Conservation (phyloP, 2,329 filamentous ascomycete genomes). For the Onygena corvina region DNA sequence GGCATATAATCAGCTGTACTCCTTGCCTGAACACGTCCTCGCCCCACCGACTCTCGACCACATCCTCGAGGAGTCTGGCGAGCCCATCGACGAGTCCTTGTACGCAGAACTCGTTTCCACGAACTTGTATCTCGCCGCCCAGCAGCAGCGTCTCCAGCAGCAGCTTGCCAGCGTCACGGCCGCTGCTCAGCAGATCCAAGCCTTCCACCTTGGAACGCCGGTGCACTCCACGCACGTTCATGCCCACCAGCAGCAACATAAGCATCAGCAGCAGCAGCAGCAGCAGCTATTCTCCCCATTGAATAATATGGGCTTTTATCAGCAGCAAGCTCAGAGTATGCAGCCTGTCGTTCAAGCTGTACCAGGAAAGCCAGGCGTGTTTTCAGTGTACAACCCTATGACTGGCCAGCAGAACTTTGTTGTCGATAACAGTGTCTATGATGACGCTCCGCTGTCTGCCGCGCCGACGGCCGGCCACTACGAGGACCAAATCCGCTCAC, state of each 20-base stretch:
- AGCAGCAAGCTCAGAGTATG: conserved; percentile 55
- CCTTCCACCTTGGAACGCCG: conserved; percentile 52
- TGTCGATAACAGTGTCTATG: conserved; percentile 52
- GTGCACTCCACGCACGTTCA: conserved; percentile 16
- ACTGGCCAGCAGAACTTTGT: conserved; percentile 77
- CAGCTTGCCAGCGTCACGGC: conserved; percentile 75
- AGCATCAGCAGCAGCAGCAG: conserved; percentile 21
- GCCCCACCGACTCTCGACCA: conserved; percentile 51
- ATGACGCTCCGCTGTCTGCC: conserved; percentile 28
- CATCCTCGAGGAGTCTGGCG: conserved; percentile 51
- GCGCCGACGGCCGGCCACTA: background rate
- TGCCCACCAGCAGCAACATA: background rate
- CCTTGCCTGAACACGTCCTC: conserved; percentile 48
- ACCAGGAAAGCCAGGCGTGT: conserved; percentile 61
- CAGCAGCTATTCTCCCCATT: conserved; percentile 33
- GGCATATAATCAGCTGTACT: conserved; percentile 49
- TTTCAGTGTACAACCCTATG: conserved; percentile 70
- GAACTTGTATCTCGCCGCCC: conserved; percentile 83
- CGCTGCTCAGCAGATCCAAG: conserved; percentile 70
- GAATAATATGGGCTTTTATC: conserved; percentile 44
- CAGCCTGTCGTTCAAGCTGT: conserved; percentile 53
- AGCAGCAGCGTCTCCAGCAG: conserved; percentile 90
- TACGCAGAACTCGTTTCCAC: conserved; percentile 84
- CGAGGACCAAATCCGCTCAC: conserved; percentile 1
- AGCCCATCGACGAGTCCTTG: conserved; percentile 70